Base-by-base conservation (phyloP, 176 grass and related monocot genomes). In the Phoenix roebelenii region DNA sequence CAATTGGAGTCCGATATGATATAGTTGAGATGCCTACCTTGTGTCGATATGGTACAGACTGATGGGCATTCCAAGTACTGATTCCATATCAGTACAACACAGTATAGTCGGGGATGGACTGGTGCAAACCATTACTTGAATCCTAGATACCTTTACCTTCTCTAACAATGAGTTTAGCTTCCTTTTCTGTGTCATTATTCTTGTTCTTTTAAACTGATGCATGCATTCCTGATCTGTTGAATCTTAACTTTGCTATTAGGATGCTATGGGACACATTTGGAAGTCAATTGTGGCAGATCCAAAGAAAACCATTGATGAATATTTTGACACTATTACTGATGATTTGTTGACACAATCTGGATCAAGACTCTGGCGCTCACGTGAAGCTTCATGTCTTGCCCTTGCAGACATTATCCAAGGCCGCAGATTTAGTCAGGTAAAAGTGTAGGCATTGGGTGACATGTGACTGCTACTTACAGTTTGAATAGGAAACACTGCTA, bases 221-320 rank as follows among this genome's bases (percentile, higher is more conserved):
- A 12, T 44, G 35, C 35, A 44, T 44, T 44, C 35, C 10, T 44
- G 10, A 44, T 17, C 58, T 60, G 28, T 66, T 44, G 60, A 61
- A 50, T 39, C 15, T 9, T 48, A 57, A 15, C 59, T 66, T 3
- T 61, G 44, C 17, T 77, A 74, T 66, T 75, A 96, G 92, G 92
- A 96, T 96, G 89, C 92, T 57, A 96, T 96, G 92, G 86, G 28
- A 15, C 92, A 96, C 55, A 96, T 96, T 68, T 96, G 92, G 92
- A 96, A 96, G 76, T 85, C 89, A 68, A 96, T 96, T 70, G 83
- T 96, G 22, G 64, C 74, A 60, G 92, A 96, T 82, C 75, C 92
- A 3, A 96, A 89, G 70, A 90, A 87, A 64, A 83, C 92, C 44
- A 85, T 96, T 56, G 92, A 96, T 82, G 92, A 90, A 67, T 79